These are phyloP conservation scores for Conringia planisiliqua DNA, from an alignment of 345 rosid species.

Conservation along the genomic window DNA sequence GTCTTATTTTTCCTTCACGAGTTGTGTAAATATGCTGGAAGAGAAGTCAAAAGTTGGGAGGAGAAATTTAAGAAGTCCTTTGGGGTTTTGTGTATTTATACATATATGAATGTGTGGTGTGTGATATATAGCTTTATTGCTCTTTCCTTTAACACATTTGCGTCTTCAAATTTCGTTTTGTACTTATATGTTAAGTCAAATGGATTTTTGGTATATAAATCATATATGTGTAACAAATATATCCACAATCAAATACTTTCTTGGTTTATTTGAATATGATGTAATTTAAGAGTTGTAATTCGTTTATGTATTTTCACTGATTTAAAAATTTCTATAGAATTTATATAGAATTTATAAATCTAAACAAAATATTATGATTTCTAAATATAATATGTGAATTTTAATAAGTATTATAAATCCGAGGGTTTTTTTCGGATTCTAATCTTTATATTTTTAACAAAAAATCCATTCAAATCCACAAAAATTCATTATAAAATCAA, in stretches of 20 bases:
- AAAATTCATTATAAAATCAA: no score
- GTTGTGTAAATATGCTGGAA: not conserved
- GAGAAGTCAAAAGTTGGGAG: conserved; percentile 21
- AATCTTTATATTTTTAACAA: no score
- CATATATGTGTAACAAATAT: not conserved
- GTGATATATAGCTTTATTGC: not conserved
- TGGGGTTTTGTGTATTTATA: conserved; percentile 27
- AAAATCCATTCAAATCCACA: no score
- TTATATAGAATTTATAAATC: no score
- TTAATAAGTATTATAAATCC: no score
- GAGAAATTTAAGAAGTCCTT: conserved; percentile 16
- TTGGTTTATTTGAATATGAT: not conserved
- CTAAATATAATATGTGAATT: no score
- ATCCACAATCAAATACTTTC: conserved; percentile 5
- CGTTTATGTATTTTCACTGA: no score
- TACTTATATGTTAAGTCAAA: not conserved
- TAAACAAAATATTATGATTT: no score
- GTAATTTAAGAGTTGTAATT: no score
- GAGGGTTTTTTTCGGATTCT: no score
- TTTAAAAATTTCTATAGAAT: no score
- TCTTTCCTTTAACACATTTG: conserved; percentile 8
- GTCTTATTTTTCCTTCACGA: not conserved
- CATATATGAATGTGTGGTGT: conserved; percentile 18
- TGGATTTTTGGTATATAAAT: not conserved
- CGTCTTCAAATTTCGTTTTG: not conserved